Percentiles rank a stretch among this genome's conserved stretches.
phyloP scores from a whole-genome alignment of 495 filamentous ascomycete genomes.

The Podospora sp. region DNA sequence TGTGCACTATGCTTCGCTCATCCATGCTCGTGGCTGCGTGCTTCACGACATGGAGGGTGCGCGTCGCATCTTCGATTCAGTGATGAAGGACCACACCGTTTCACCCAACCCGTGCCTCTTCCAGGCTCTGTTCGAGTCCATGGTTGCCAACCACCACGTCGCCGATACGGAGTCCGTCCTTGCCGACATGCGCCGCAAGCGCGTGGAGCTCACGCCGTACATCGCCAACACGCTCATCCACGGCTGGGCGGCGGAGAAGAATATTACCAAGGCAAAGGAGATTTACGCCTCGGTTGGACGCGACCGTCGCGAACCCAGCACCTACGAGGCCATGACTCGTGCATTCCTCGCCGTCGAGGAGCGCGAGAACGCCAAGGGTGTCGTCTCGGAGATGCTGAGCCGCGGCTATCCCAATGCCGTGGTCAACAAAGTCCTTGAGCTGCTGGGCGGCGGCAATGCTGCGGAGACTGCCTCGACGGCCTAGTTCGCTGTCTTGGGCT shows the following conservation, averaged over 20 bases:
- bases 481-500: neutral
- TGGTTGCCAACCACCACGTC: constrained; percentile 92
- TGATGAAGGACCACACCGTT: constrained; percentile 66
- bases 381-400: constrained; percentile 88
- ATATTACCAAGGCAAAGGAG: constrained; percentile 74
- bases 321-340: constrained; percentile 98
- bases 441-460: constrained; percentile 68
- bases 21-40: constrained; percentile 95
- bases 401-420: constrained; percentile 91
- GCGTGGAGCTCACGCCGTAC: constrained; percentile 90
- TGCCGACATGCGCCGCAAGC: constrained; percentile 66
- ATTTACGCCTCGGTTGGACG: constrained; percentile 76
- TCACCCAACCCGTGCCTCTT: constrained; percentile 82
- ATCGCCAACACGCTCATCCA: constrained; percentile 99
- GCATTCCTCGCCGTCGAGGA: constrained; percentile 86
- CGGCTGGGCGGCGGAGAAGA: constrained; percentile 86
- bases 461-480: constrained; percentile 25
- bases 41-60: constrained; percentile 87
- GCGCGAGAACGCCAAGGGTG: constrained; percentile 66
- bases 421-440: constrained; percentile 84
- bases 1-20: constrained; percentile 91
- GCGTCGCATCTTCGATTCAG: constrained; percentile 75
- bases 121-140: constrained; percentile 92
- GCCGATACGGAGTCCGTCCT: constrained; percentile 74
- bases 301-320: constrained; percentile 87